Evolutionary conservation across 345 rosid genomes (phyloP), one percentile per base, ranked within the genome.

Genomic region (Excoecaria cochinchinensis): DNA sequence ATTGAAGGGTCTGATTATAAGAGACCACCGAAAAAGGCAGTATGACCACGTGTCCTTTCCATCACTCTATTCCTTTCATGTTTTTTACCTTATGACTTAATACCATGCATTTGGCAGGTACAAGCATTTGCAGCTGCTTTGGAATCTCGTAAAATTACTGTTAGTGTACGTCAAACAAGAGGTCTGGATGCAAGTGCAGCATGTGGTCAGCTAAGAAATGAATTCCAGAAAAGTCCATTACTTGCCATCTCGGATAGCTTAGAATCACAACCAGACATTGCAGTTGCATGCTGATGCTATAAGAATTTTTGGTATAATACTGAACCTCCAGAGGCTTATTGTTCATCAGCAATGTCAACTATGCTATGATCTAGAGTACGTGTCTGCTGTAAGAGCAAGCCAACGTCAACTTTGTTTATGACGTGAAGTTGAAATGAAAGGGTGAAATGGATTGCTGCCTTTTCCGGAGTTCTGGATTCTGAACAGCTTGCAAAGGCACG

Each of bases 161-260:
- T 85, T 39, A 89, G 96, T 58, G 71, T 89, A 61, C 96, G 98
- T 12, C 92, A 91, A 81, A 87, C 97, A 65, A 84, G 98, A 81
- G 98, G 99, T 71, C 87, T 91, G 78, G 98, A 93, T 70, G 98
- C 99, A 1, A 89, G 90, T 79, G 99, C 99, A 65, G 99, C 97
- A 64, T 93, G 99, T 80, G 99, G 99, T 78, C 98, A 95, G 82
- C 91, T 95, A 76, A 90, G 95, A 83, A 95, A 93, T 75, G 81
- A 93, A 77, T 92, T 91, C 80, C 99, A 95, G 87, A 95, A 90
- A 87, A 89, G 77, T 65, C 99, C 98, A 77, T 48, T 92, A 81
- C 72, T 76, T 25, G 19, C 82, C 0, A 84, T 82, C 40, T 70
- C 86, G 46, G 85, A 84, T 50, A 72, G 62, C 68, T 46, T 47